Evolutionary conservation across 768 basidiomycete species (phyloP).

Genomic region (Goffeauzyma gilvescens): DNA sequence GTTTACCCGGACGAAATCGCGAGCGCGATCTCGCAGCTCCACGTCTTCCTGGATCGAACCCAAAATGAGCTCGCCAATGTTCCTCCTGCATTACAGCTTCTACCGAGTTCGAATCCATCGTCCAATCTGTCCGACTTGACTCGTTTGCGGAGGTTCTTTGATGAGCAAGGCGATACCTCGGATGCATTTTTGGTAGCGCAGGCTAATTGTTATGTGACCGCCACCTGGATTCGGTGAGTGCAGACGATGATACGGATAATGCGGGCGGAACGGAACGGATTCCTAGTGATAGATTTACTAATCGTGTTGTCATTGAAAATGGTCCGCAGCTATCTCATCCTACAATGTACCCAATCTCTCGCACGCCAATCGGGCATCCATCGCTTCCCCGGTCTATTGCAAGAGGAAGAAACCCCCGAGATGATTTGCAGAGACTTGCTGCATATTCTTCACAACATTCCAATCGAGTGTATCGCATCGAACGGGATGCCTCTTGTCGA

Average conservation of each 20-base stretch:
- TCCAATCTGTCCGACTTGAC: slow-evolving; percentile 2
- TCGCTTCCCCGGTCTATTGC: neutral
- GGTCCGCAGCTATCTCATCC: slow-evolving; percentile 1
- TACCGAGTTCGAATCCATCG: slow-evolving; percentile 3
- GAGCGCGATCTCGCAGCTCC: neutral
- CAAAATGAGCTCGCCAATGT: slow-evolving; percentile 3
- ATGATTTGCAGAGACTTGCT: slow-evolving; percentile 5
- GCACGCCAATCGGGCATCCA: slow-evolving; percentile 1
- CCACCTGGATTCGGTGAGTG: slow-evolving; percentile 1
- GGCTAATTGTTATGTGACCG: slow-evolving; percentile 5
- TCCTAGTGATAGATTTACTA: too few species aligned
- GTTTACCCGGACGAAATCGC: neutral
- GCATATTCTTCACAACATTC: slow-evolving; percentile 3
- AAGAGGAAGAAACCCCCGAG: slow-evolving; percentile 3
- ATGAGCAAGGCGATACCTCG: neutral
- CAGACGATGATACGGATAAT: too few species aligned
- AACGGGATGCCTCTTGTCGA: slow-evolving; percentile 5
- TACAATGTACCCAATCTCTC: slow-evolving; percentile 3
- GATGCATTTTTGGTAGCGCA: slow-evolving; percentile 6
- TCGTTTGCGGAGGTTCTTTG: slow-evolving; percentile 4
- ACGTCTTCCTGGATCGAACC: slow-evolving; percentile 1
- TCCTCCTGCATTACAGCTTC: slow-evolving; percentile 2
- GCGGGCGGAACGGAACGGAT: too few species aligned
- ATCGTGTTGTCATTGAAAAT: too few species aligned
- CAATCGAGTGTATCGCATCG: slow-evolving; percentile 8